Evolutionary conservation across 2,329 filamentous ascomycete genomes (phyloP), one percentile per base, ranked within the genome.

Genomic region (Rhytidhysteron rufulum): DNA sequence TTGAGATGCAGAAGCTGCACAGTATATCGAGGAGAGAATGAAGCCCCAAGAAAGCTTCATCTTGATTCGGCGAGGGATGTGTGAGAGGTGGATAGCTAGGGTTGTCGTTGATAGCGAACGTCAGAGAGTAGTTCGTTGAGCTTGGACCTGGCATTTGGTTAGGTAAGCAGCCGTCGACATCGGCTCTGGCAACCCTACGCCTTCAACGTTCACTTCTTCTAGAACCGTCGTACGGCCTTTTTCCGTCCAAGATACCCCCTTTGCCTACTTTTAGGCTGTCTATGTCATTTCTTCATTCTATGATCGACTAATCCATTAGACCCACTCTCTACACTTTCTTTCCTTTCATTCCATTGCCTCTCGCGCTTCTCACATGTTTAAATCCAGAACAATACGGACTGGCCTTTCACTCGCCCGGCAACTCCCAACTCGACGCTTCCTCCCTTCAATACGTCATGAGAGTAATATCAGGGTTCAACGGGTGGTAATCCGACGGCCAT

Each of bases 1-100:
- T 20, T 57, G 46, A 13, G 55, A 50, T 22, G 59, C 47, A 33
- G 55, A 35, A 25, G 58, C 57, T 15, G 60, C 47, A 51, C 59
- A 65, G 54, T 55, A 65, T 33, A 72, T 57, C 44, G 65, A 69
- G 22, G 68, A 62, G 45, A 67, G 45, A 41, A 67, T 45, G 44
- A 66, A 48, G 49, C 62, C 55, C 45, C 62, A 55, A 42, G 63
- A 65, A 37, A 68, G 59, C 66, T 68, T 73, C 70, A 73, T 74
- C 45, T 57, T 67, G 60, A 58, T 43, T 37, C 42, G 51, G 31
- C 33, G 40, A 43, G 46, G 42, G 37, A 7, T 17, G 13, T 38
- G 35, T 17, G 24, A 6, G 27, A 6, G 22, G 36, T 31, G 25
- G 15, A 32, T 33, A 29, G 40, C 40, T 49, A 49, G 47, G 45